These are phyloP conservation scores for Yarrowia sp. DNA, from an alignment of 805 yeast species.

Conservation along the genomic window DNA sequence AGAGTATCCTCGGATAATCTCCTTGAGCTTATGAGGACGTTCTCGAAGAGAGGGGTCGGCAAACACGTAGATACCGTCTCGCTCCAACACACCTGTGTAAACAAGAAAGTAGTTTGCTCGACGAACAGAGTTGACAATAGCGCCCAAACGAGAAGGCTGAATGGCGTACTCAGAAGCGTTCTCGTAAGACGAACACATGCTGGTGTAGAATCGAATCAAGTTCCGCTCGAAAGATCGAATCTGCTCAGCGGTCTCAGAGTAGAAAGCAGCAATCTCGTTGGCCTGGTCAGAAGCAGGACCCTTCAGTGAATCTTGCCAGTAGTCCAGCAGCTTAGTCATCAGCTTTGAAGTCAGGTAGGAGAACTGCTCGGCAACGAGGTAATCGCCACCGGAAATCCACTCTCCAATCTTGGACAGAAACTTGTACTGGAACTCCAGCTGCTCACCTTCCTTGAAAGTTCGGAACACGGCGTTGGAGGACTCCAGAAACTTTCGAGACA, in stretches of 20 bases:
- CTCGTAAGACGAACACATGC: constrained; percentile 68
- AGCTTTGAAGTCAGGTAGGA: constrained; percentile 69
- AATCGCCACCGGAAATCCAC: constrained; percentile 80
- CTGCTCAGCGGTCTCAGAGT: constrained; percentile 51
- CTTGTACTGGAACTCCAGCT: constrained; percentile 81
- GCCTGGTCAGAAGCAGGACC: constrained; percentile 60
- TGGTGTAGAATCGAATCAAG: constrained; percentile 73
- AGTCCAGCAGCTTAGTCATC: constrained; percentile 70
- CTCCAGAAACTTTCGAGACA: constrained; percentile 80
- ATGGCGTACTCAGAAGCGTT: constrained; percentile 62
- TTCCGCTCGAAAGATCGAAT: constrained; percentile 70
- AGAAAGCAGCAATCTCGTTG: constrained; percentile 61
- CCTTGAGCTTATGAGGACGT: constrained; percentile 50
- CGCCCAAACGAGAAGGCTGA: constrained; percentile 51
- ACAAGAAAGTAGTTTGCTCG: constrained; percentile 77
- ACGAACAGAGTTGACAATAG: constrained; percentile 63
- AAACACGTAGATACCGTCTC: constrained; percentile 78
- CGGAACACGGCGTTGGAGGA: constrained; percentile 69
- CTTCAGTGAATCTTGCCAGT: constrained; percentile 72
- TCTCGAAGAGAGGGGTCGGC: constrained; percentile 66
- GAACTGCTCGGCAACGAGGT: constrained; percentile 80
- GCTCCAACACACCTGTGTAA: constrained; percentile 73
- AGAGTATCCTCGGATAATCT: constrained; percentile 48
- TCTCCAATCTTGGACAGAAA: constrained; percentile 78
- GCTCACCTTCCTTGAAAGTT: constrained; percentile 91